Evolutionary conservation across 164 flowering plant genomes (phyloP), one percentile per base, ranked within the genome.

Genomic region (Kingdonia uniflora): DNA sequence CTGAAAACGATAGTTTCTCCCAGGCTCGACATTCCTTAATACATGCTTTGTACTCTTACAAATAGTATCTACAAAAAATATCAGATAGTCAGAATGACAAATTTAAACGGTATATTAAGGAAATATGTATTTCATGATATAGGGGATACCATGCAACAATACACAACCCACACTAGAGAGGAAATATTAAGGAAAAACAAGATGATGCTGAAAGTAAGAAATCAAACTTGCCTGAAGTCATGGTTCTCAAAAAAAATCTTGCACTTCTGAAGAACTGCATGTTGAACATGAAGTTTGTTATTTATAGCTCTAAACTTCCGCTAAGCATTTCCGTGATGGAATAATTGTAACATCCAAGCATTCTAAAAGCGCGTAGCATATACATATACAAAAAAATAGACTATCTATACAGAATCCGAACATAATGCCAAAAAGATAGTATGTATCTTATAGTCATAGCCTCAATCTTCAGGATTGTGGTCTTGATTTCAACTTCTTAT

Each of bases 51-150:
- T 35, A 48, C 53, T 51, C 29, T 63, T 62, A 40, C 12, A 60
- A 59, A 64, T 42, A 58, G 52, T 24, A 50, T 64, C 79, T 74
- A 48, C 6, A 39, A 17, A 1, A 42, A 41, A 24, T n/a, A 26
- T 20, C 29, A 20, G 55, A 20, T 20, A 20, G 0, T 6, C n/a
- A 14, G 17, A 41, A 14, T 41, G 26, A 19, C 2, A 47, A 10
- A n/a, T 1, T 20, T 20, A 21, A 47, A 47, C 3, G 14, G 3
- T 47, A 15, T 0, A 47, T 29, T 29, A 20, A 12, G 15, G 2
- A 22, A 5, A 44, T 19, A 7, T 14, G 1, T 12, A 12, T 20
- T 41, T 14, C 5, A 14, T 41, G 44, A 41, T 16, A 41, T 41
- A 4, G 17, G n/a, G 4, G 15, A 4, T 7, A 7, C 40, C 13